A percentile compares a stretch with the other conserved stretches of the same genome.
These are phyloP conservation scores for Pseudodiploospora longispora DNA, from an alignment of 2,329 filamentous ascomycete genomes.

Conservation along the genomic window DNA sequence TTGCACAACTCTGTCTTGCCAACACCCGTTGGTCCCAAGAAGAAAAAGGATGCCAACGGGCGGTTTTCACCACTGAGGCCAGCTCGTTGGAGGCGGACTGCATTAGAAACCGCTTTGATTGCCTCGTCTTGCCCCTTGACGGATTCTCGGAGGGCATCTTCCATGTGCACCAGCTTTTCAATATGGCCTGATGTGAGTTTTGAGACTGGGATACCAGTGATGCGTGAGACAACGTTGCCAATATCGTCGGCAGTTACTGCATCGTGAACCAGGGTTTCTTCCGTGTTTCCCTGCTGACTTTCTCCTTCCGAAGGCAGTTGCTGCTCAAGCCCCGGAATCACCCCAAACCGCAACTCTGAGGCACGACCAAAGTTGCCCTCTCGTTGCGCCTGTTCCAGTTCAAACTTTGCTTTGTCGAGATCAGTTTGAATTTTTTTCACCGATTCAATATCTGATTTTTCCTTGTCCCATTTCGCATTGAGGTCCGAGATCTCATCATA, in stretches of 20 bases:
- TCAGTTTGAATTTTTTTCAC: conserved; percentile 83
- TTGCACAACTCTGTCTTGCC: conserved; percentile 98
- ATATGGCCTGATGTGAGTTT: conserved; percentile 91
- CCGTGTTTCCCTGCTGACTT: conserved; percentile 23
- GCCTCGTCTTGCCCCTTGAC: conserved; percentile 94
- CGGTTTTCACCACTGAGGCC: conserved; percentile 87
- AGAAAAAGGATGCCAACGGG: conserved; percentile 92
- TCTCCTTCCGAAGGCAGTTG: conserved; percentile 71
- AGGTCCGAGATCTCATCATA: conserved; percentile 69
- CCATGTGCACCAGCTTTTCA: conserved; percentile 93
- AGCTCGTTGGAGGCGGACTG: conserved; percentile 87
- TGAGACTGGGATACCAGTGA: conserved; percentile 85
- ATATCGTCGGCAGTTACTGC: conserved; percentile 95
- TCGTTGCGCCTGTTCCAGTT: conserved; percentile 80
- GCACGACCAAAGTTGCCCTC: conserved; percentile 83
- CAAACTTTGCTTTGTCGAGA: conserved; percentile 76
- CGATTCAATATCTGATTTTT: conserved; percentile 73
- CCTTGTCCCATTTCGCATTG: conserved; percentile 82
- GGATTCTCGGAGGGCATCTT: conserved; percentile 73
- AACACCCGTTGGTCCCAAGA: conserved; percentile 91
- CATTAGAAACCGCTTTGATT: conserved; percentile 81
- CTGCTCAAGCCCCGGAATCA: conserved; percentile 72
- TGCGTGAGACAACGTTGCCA: conserved; percentile 78
- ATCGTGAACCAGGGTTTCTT: conserved; percentile 71
- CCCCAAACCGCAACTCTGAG: conserved; percentile 83